A percentile compares a stretch with the other conserved stretches of the same genome.
Conservation (phyloP, 2,329 filamentous ascomycete species). For the Hypoxylon sp. region DNA sequence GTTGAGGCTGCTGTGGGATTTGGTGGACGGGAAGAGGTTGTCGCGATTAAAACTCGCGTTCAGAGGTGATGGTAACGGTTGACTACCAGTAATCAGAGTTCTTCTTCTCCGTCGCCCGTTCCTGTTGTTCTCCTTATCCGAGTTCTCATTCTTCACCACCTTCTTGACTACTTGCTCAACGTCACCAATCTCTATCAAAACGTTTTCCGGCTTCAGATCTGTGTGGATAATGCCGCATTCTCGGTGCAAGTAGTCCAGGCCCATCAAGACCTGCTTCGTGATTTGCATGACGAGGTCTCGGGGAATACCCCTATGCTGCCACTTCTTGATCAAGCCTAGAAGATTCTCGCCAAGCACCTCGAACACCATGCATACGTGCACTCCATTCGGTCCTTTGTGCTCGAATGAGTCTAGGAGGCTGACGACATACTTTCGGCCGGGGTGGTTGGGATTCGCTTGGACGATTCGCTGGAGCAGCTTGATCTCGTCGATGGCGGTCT, state of each 20-base stretch:
- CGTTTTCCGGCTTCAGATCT: slow-evolving; percentile 97
- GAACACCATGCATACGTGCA: slow-evolving; percentile 99
- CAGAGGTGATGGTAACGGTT: slow-evolving; percentile 93
- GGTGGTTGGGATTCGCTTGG: slow-evolving; percentile 93
- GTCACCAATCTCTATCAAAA: slow-evolving; percentile 98
- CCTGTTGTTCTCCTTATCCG: slow-evolving; percentile 87
- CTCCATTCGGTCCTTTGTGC: slow-evolving; percentile 95
- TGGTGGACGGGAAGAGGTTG: slow-evolving; percentile 76
- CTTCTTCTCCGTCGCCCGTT: slow-evolving; percentile 91
- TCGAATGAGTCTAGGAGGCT: slow-evolving; percentile 97
- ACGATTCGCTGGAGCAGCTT: slow-evolving; percentile 98
- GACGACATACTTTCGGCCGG: slow-evolving; percentile 94
- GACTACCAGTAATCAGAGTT: slow-evolving; percentile 96
- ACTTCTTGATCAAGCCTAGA: slow-evolving; percentile 94
- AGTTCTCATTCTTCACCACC: slow-evolving; percentile 85
- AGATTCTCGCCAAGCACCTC: slow-evolving; percentile 97
- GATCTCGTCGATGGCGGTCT: slow-evolving; percentile 98
- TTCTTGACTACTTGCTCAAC: slow-evolving; percentile 98
- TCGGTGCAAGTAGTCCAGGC: slow-evolving; percentile 94
- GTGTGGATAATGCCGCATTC: slow-evolving; percentile 99
- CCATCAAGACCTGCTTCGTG: slow-evolving; percentile 95
- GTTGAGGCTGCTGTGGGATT: slow-evolving; percentile 82
- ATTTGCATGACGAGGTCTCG: slow-evolving; percentile 98
- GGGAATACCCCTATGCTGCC: slow-evolving; percentile 97
- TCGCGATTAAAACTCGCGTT: slow-evolving; percentile 90